phyloP scores from a whole-genome alignment of 768 basidiomycete genomes.

The Rhizopogon vulgaris region DNA sequence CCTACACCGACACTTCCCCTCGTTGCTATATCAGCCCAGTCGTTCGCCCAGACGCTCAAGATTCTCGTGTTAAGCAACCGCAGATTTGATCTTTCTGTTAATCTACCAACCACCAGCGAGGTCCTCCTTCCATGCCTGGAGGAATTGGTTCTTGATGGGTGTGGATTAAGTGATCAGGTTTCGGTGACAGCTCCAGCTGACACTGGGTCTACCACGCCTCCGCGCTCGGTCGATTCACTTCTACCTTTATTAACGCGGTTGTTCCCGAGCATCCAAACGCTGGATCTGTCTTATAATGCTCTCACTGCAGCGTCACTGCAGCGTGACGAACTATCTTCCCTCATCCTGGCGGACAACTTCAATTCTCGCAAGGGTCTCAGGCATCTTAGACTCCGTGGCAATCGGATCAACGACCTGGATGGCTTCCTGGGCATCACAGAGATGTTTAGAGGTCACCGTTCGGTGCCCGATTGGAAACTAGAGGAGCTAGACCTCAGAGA shows the following conservation, averaged over 20 bases:
- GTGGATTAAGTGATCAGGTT: slow-evolving; percentile 59
- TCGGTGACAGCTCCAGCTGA: slow-evolving; percentile 34
- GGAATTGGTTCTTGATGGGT: slow-evolving; percentile 71
- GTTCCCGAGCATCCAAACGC: slow-evolving; percentile 63
- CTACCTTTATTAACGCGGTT: slow-evolving; percentile 54
- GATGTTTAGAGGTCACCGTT: slow-evolving; percentile 58
- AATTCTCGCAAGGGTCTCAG: slow-evolving; percentile 28
- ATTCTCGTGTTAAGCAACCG: slow-evolving; percentile 58
- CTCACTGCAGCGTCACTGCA: slow-evolving; percentile 51
- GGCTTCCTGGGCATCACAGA: slow-evolving; percentile 59
- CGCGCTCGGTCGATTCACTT: slow-evolving; percentile 46
- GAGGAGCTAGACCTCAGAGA: slow-evolving; percentile 82
- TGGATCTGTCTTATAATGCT: slow-evolving; percentile 73
- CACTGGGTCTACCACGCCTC: slow-evolving; percentile 27
- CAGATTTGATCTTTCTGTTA: slow-evolving; percentile 59
- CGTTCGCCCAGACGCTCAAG: slow-evolving; percentile 54
- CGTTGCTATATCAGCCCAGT: slow-evolving; percentile 50
- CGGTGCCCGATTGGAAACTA: slow-evolving; percentile 63
- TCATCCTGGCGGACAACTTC: slow-evolving; percentile 40
- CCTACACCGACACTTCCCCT: slow-evolving; percentile 68
- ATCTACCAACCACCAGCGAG: slow-evolving; percentile 37
- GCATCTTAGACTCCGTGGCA: slow-evolving; percentile 65
- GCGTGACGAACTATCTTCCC: slow-evolving; percentile 37
- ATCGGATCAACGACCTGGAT: slow-evolving; percentile 53
- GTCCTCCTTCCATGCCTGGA: slow-evolving; percentile 60